These are phyloP conservation scores for Capsicum rhomboideum DNA, from an alignment of 257 asterid species.

Conservation along the genomic window DNA sequence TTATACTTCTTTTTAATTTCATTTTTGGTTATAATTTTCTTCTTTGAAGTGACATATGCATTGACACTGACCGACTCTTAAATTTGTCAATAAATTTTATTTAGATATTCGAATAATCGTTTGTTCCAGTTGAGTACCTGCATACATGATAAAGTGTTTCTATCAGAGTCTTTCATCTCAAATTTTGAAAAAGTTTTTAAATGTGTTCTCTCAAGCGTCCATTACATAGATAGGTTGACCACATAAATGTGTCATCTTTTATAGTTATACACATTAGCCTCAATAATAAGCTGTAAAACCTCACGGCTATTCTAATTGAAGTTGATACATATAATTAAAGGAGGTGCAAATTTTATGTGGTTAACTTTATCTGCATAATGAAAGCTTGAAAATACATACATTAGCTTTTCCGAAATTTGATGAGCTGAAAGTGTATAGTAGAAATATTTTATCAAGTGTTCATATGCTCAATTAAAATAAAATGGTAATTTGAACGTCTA, in stretches of 20 bases:
- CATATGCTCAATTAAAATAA: background rate
- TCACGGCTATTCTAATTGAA: background rate
- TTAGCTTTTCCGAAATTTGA: background rate
- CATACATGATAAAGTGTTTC: background rate
- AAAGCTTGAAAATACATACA: background rate
- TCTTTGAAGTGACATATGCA: background rate
- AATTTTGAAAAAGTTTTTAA: background rate
- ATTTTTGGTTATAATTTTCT: background rate
- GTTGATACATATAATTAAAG: background rate
- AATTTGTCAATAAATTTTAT: background rate
- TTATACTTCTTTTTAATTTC: background rate
- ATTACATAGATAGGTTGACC: background rate
- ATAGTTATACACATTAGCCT: background rate
- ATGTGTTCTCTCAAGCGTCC: background rate
- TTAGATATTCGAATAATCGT: background rate
- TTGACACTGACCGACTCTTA: too few relatives aligned
- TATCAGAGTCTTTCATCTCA: background rate
- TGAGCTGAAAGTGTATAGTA: background rate
- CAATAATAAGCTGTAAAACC: background rate
- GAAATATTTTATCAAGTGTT: background rate
- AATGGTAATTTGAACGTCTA: background rate
- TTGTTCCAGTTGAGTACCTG: accelerated
- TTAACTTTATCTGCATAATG: background rate
- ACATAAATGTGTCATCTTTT: background rate
- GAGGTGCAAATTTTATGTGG: background rate